A percentile compares a stretch with the other conserved stretches of the same genome.
Evolutionary conservation across 495 filamentous ascomycete species (phyloP).

Genomic region (Aspergillus incahuasiensis): DNA sequence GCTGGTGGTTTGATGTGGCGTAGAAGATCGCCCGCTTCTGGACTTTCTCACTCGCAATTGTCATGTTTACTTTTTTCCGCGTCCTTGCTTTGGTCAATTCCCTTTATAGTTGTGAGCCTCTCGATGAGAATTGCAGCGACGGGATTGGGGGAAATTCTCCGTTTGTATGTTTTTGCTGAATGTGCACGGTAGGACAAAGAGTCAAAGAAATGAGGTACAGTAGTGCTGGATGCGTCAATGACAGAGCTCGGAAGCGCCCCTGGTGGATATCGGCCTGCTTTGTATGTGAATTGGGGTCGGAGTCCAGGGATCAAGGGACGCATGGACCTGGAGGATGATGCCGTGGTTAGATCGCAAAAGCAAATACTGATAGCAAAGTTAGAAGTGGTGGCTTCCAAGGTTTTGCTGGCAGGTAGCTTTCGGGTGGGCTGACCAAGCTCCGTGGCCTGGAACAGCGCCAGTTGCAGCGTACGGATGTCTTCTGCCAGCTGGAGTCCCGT

Average conservation of each 20-base stretch:
- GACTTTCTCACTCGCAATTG: not conserved
- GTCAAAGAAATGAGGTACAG: not conserved
- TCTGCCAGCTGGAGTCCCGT: not conserved
- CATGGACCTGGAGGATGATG: not conserved
- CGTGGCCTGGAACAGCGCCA: not conserved
- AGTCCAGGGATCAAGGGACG: not conserved
- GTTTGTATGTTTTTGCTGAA: constrained; percentile 5
- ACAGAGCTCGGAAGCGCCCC: not conserved
- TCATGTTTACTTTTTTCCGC: constrained; percentile 1
- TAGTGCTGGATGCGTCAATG: not conserved
- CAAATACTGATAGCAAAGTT: not conserved
- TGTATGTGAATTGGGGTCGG: not conserved
- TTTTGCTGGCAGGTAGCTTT: not conserved
- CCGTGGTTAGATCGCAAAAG: not conserved
- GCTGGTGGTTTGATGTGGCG: not conserved
- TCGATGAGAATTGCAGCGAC: constrained; percentile 5
- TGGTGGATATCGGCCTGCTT: not conserved
- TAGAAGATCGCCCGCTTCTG: constrained; percentile 2
- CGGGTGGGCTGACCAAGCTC: not conserved
- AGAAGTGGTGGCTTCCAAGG: not conserved
- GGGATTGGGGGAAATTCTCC: constrained; percentile 20
- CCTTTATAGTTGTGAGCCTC: not conserved
- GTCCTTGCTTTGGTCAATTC: not conserved
- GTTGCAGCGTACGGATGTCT: not conserved
- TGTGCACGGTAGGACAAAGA: constrained; percentile 5